Evolutionary conservation across 257 asterid genomes (phyloP).

Genomic region (Plantago ovata): DNA sequence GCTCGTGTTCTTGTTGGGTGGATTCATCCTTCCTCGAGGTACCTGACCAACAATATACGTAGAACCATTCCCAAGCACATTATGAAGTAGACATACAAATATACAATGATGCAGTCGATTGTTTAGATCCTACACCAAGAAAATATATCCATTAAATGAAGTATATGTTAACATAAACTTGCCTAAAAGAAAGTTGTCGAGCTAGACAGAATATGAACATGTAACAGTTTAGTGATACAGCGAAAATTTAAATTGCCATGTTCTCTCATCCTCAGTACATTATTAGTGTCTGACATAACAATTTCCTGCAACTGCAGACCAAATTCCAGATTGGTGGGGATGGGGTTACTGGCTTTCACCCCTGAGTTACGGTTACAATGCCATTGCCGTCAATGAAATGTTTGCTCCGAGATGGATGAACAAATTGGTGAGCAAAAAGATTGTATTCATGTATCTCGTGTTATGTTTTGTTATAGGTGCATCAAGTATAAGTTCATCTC

Average conservation of each 20-base stretch:
- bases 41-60: not conserved
- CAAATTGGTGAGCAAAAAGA: slow-evolving; percentile 29
- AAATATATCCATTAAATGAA: no score
- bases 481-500: not conserved
- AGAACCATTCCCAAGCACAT: not conserved
- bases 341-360: slow-evolving; percentile 78
- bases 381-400: slow-evolving; percentile 61
- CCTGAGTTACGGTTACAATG: slow-evolving; percentile 51
- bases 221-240: no score
- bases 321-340: slow-evolving; percentile 67
- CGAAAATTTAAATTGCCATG: no score
- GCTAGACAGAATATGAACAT: no score
- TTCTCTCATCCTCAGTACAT: no score
- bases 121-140: not conserved
- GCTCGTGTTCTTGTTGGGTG: slow-evolving; percentile 49
- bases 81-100: no score
- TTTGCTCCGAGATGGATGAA: slow-evolving; percentile 67
- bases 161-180: no score
- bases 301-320: slow-evolving; percentile 25
- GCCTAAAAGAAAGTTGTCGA: no score
- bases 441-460: not conserved
- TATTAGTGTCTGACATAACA: no score
- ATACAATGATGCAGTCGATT: not conserved
- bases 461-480: not conserved
- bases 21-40: slow-evolving; percentile 61